These are phyloP conservation scores for Tylopilus plumbeoviolaceoides DNA, from an alignment of 768 basidiomycete genomes.

Conservation along the genomic window DNA sequence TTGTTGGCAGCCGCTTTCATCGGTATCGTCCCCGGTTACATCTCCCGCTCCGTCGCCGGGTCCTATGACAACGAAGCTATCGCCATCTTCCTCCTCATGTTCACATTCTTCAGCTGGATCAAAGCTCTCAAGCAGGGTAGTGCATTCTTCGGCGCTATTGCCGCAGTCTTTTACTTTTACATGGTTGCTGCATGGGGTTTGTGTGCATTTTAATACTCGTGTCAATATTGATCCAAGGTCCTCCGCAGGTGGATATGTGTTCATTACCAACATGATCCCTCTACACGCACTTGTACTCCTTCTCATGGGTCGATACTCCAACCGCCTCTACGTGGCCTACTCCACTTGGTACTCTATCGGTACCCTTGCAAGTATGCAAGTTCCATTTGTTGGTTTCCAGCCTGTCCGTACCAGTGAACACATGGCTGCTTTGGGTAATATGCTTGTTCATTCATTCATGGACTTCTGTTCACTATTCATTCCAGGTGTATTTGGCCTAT, in stretches of 20 bases:
- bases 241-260: constrained; percentile 83
- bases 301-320: constrained; percentile 93
- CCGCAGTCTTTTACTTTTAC: constrained; percentile 98
- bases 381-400: constrained; percentile 98
- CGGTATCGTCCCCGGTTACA: constrained; percentile 96
- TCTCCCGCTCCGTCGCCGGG: constrained; percentile 97
- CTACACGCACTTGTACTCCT: constrained; percentile 92
- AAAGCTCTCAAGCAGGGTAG: constrained; percentile 93
- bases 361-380: constrained; percentile 97
- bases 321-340: constrained; percentile 90
- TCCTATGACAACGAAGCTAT: constrained; percentile 99
- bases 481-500: constrained; percentile 87
- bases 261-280: constrained; percentile 99
- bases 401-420: constrained; percentile 98
- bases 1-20: constrained; percentile 98
- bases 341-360: constrained; percentile 98
- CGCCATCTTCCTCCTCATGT: constrained; percentile 99
- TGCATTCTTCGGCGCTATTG: constrained; percentile 82
- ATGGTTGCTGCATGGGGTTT: constrained; percentile 99
- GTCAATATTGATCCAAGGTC: constrained; percentile 8
- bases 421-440: constrained; percentile 90
- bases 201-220: constrained; percentile 16
- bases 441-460: not conserved
- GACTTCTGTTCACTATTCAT: constrained; percentile 7
- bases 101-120: constrained; percentile 97